Evolutionary conservation across 768 basidiomycete species (phyloP).

Genomic region (Suillus sp.): DNA sequence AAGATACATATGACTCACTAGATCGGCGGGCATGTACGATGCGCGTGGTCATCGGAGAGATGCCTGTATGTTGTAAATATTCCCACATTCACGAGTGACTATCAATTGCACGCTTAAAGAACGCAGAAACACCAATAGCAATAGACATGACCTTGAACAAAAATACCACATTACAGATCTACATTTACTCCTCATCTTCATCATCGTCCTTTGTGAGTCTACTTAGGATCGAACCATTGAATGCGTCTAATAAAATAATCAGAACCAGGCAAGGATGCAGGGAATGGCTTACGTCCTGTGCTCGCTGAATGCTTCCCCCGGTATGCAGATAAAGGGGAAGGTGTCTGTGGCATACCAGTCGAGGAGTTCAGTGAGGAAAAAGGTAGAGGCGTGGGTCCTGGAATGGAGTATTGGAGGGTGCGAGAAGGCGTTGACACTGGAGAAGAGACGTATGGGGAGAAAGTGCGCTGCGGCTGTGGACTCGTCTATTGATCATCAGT

Average conservation of each 20-base stretch:
- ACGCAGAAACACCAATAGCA: slow-evolving; percentile 4
- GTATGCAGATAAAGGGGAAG: slow-evolving; percentile 42
- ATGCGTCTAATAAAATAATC: slow-evolving; percentile 23
- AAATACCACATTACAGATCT: slow-evolving; percentile 7
- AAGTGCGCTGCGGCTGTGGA: slow-evolving; percentile 32
- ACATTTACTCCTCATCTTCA: slow-evolving; percentile 21
- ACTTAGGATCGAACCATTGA: slow-evolving; percentile 32
- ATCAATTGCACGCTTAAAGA: slow-evolving; percentile 6
- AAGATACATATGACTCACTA: neutral
- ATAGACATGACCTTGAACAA: neutral
- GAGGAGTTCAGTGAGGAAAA: slow-evolving; percentile 36
- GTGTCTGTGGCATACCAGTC: slow-evolving; percentile 35
- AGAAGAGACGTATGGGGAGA: slow-evolving; percentile 31
- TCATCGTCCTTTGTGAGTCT: slow-evolving; percentile 31
- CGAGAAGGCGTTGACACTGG: slow-evolving; percentile 36
- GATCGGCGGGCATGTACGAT: neutral
- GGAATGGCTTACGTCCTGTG: slow-evolving; percentile 36
- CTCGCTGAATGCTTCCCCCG: slow-evolving; percentile 38
- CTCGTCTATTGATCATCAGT: slow-evolving; percentile 20
- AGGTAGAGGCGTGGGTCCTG: slow-evolving; percentile 42
- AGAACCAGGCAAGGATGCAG: neutral
- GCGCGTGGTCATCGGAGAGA: neutral
- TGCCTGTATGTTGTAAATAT: neutral
- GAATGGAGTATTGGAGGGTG: slow-evolving; percentile 36
- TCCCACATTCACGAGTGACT: neutral